Percentiles rank a stretch among this genome's conserved stretches.
Conservation (phyloP, 129 eudicot species). For the Kitagawia praeruptora region DNA sequence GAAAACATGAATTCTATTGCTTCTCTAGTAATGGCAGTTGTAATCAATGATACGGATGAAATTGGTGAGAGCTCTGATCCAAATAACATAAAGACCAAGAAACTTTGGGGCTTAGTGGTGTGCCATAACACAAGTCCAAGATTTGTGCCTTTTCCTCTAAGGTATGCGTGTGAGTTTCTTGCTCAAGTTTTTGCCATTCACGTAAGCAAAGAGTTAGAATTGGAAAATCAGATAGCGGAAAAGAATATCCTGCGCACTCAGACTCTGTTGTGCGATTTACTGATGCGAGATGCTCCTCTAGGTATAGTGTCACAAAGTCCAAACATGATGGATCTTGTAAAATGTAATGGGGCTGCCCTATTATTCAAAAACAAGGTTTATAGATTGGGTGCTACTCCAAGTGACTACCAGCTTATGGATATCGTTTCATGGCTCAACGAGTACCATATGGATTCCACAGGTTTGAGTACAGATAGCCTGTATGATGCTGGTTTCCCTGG, state of each 20-base stretch:
- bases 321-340: constrained; percentile 84
- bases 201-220: constrained; percentile 72
- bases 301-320: constrained; percentile 87
- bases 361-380: constrained; percentile 47
- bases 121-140: constrained; percentile 88
- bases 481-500: constrained; percentile 91
- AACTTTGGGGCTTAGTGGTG: constrained; percentile 91
- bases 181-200: constrained; percentile 93
- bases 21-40: constrained; percentile 87
- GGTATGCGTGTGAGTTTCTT: constrained; percentile 92
- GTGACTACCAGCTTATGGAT: constrained; percentile 54
- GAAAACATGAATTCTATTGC: constrained; percentile 96
- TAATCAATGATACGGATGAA: constrained; percentile 69
- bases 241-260: constrained; percentile 88
- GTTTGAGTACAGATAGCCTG: constrained; percentile 89
- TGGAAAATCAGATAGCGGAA: constrained; percentile 73
- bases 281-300: constrained; percentile 75
- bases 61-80: constrained; percentile 39
- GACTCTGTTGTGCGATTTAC: constrained; percentile 77
- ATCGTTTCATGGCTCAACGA: constrained; percentile 73
- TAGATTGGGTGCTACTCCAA: constrained; percentile 61
- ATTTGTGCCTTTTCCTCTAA: constrained; percentile 83
- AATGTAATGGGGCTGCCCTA: constrained; percentile 83
- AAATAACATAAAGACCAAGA: constrained; percentile 49
- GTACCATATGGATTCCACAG: constrained; percentile 81